Base-by-base conservation (phyloP, 768 basidiomycete genomes). In the Rhizopogon roseolus region DNA sequence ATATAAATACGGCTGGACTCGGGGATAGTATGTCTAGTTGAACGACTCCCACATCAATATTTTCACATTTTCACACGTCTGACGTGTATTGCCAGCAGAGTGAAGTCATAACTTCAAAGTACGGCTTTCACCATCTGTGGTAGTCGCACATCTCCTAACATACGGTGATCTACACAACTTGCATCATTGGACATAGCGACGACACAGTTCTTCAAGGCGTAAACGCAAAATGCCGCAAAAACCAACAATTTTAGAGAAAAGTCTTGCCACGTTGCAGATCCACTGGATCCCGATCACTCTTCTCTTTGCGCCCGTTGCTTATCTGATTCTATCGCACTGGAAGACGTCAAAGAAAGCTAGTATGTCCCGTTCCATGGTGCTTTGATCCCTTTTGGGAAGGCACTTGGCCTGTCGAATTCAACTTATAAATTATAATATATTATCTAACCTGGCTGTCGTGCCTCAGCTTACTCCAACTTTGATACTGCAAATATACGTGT, bases 401-500 rank as follows among this genome's bases (percentile, higher is more conserved):
- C 34, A 14, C 3, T 48, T 40, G 22, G 10, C 38, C 1, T n/a
- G 25, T 28, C 9, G 9, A 16, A 38, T 13, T 32, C 36, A 19
- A 38, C 17, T 19, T 53, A n/a, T 16, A 6, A n/a, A 7, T 46
- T 5, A 22, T 2, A 22, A 34, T 34, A 6, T 14, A 34, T 34
- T 48, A 48, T 48, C 46, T 46, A n/a, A 46, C 13, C 2, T 14
- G 11, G 29, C 39, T 17, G 41, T 13, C 16, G 38, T 38, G 41
- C 14, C 34, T 9, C 45, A 50, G 55, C 58, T 49, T 57, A 57
- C 54, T 55, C 63, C 0, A 48, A 6, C 41, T 71, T 70, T n/a
- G 65, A 71, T 32, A 67, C 62, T 1, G 64, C 67, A 45, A 68
- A 58, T 55, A 63, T 75, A 14, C 72, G 63, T 11, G 79, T 87